A percentile compares a stretch with the other conserved stretches of the same genome.
Evolutionary conservation across 768 basidiomycete genomes (phyloP).

Genomic region (Xanthoconium purpureum): DNA sequence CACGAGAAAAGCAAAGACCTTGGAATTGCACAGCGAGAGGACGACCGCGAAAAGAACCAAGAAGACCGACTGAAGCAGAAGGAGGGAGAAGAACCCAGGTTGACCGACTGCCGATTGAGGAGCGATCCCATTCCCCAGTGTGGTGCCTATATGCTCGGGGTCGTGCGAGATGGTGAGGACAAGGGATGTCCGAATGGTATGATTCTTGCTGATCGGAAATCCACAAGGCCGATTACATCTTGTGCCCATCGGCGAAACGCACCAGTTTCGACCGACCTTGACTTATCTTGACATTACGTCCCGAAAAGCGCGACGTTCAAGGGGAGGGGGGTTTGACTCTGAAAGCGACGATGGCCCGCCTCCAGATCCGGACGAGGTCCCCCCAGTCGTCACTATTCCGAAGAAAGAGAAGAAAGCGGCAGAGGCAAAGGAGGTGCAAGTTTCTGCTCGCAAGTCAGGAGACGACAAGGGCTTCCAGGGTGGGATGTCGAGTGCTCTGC

Average conservation of each 20-base stretch:
- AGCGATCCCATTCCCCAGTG: constrained; percentile 69
- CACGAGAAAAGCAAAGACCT: constrained; percentile 63
- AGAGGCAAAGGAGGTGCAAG: constrained; percentile 76
- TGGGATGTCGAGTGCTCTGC: constrained; percentile 63
- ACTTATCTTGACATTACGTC: constrained; percentile 76
- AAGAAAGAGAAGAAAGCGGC: constrained; percentile 60
- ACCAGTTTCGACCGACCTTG: constrained; percentile 79
- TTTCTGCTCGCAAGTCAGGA: constrained; percentile 60
- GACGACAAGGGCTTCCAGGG: constrained; percentile 67
- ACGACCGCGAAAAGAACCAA: constrained; percentile 78
- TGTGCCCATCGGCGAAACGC: constrained; percentile 72
- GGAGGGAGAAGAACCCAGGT: constrained; percentile 56
- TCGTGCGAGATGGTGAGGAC: constrained; percentile 64
- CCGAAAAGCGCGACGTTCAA: constrained; percentile 55
- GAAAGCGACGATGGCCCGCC: constrained; percentile 80
- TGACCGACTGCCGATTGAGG: constrained; percentile 66
- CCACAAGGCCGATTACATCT: constrained; percentile 66
- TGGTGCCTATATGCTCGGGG: constrained; percentile 72
- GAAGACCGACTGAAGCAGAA: constrained; percentile 44
- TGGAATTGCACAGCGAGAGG: constrained; percentile 63
- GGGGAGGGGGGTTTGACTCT: constrained; percentile 51
- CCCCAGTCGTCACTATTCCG: constrained; percentile 35
- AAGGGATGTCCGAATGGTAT: neutral
- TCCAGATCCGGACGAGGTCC: constrained; percentile 72
- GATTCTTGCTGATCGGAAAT: constrained; percentile 8